Base-by-base conservation (phyloP, 305 asterid species). In the Solanum aculeatissimum region DNA sequence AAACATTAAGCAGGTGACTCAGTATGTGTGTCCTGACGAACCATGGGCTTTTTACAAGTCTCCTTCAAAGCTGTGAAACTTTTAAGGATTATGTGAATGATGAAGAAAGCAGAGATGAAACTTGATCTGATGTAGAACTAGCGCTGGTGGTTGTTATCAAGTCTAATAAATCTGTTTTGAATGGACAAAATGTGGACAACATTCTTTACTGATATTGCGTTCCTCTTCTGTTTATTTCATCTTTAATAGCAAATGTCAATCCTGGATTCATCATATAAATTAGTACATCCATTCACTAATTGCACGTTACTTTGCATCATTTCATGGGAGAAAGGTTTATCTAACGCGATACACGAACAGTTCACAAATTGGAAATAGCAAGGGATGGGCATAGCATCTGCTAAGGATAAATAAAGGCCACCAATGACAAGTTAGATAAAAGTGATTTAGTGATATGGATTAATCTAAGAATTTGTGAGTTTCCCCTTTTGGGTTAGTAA, bases 1-100 rank as follows among this genome's bases (percentile, higher is more conserved):
- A 91, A 91, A 91, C 57, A 85, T 94, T 85, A 97, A 97, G 94
- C 98, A 95, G 89, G 99, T 97, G 27, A 97, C 98, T 13, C 91
- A 84, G 71, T 97, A 97, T 66, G 40, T 91, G 35, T 92, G 98
- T 4, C 27, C 54, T 14, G 85, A 83, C 35, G 98, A 97, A 6
- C 88, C 92, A 55, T 97, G 98, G 98, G 99, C 93, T 49, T 97
- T 98, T 98, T 97, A 97, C 86, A 63, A 83, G 85, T 80, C 97
- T 80, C 99, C 99, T 81, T 91, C 97, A 54, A 93, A 92, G 93
- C 91, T 89, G 68, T 96, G 89, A 91, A 87, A 27, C 45, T 75
- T 49, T 54, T 2, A 75, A 1, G 82, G 65, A 51, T 27, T 38
- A 16, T 29, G 66, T 32, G 60, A 18, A 49, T 51, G 65, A 29